phyloP scores from a whole-genome alignment of 2,329 filamentous ascomycete genomes.

The Plenodomus biglobosus region DNA sequence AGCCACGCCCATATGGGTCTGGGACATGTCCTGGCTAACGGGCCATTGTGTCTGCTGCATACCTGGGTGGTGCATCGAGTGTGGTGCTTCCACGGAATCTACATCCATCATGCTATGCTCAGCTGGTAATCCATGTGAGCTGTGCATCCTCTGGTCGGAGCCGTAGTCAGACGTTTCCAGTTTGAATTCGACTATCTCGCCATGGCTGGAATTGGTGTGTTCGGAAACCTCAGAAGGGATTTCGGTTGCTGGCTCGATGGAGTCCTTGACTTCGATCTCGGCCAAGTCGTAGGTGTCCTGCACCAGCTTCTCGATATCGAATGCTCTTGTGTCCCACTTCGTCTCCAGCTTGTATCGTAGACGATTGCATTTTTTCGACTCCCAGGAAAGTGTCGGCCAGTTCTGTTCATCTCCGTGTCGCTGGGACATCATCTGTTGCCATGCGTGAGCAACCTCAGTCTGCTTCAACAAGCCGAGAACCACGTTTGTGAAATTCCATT shows the following conservation, averaged over 20 bases:
- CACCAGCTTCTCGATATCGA: constrained; percentile 60
- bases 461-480: constrained; percentile 69
- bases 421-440: constrained; percentile 59
- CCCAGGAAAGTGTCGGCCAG: constrained; percentile 55
- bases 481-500: constrained; percentile 70
- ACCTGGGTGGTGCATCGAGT: constrained; percentile 33
- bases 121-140: constrained; percentile 34
- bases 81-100: constrained; percentile 37
- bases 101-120: constrained; percentile 42
- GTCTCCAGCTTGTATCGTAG: constrained; percentile 67
- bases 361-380: constrained; percentile 64
- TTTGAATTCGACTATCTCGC: constrained; percentile 42
- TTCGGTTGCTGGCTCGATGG: constrained; percentile 27
- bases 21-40: constrained; percentile 38
- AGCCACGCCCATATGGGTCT: constrained; percentile 30
- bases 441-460: constrained; percentile 61
- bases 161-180: constrained; percentile 37
- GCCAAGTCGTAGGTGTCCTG: constrained; percentile 61
- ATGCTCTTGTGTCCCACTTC: constrained; percentile 58
- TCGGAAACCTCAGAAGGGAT: constrained; percentile 29
- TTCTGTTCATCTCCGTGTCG: constrained; percentile 59
- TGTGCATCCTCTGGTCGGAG: constrained; percentile 29
- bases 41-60: constrained; percentile 39
- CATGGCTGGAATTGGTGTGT: constrained; percentile 27
- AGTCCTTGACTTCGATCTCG: constrained; percentile 36